phyloP scores from a whole-genome alignment of 2,329 filamentous ascomycete species.

The Fusarium sacchari region DNA sequence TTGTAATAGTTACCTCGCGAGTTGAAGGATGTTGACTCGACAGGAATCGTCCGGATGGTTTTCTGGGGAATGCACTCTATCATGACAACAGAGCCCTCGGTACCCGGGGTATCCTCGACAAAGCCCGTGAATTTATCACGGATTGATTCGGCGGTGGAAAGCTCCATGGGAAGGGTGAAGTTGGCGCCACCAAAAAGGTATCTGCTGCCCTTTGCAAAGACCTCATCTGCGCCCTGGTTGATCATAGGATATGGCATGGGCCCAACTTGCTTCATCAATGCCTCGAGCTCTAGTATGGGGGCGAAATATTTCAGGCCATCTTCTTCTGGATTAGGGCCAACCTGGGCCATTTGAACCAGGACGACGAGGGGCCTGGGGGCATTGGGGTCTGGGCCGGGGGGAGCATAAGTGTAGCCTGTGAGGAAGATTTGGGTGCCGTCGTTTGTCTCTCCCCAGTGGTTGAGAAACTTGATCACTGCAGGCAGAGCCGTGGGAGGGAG shows the following conservation, averaged over 20 bases:
- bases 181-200: conserved; percentile 56
- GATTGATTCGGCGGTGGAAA: conserved; percentile 37
- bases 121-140: conserved; percentile 29
- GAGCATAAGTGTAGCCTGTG: conserved; percentile 24
- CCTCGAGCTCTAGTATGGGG: conserved; percentile 50
- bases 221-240: conserved; percentile 52
- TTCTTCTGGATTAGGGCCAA: conserved; percentile 31
- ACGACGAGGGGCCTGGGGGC: conserved; percentile 29
- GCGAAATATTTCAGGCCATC: conserved; percentile 46
- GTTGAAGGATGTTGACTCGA: conserved; percentile 38
- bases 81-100: conserved; percentile 27
- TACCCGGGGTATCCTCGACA: conserved; percentile 16
- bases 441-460: conserved; percentile 42
- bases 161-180: conserved; percentile 52
- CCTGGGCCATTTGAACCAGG: conserved; percentile 29
- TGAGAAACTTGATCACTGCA: conserved; percentile 45
- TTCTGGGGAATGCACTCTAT: conserved; percentile 34
- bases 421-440: conserved; percentile 38
- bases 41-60: conserved; percentile 22
- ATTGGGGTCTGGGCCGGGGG: conserved; percentile 34
- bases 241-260: conserved; percentile 54
- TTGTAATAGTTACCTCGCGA: conserved; percentile 40
- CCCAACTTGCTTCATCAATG: conserved; percentile 50
- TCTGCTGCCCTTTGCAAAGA: conserved; percentile 50
- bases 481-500: conserved; percentile 42